phyloP scores from a whole-genome alignment of 176 grass and related monocot species.

The Lolium rigidum region DNA sequence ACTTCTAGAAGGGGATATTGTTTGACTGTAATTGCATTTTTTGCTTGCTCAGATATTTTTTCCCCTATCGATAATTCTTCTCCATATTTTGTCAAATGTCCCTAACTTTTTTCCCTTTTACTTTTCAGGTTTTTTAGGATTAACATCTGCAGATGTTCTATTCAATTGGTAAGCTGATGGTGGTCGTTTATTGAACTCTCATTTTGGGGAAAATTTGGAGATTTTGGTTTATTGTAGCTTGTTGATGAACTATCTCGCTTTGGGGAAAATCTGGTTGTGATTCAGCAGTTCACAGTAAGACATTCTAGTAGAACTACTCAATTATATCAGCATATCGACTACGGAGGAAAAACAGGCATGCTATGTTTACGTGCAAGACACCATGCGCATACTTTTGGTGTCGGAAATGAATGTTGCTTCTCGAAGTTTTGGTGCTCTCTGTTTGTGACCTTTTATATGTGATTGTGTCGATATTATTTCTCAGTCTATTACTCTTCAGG shows the following conservation, averaged over 20 bases:
- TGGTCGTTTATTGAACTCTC: background rate
- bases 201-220: background rate
- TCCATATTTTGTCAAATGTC: background rate
- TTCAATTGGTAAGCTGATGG: background rate
- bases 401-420: background rate
- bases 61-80: background rate
- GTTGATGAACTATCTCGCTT: background rate
- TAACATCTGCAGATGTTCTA: background rate
- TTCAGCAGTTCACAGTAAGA: background rate
- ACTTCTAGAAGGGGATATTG: background rate
- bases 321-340: background rate
- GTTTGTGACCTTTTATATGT: background rate
- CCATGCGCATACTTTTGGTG: background rate
- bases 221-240: background rate
- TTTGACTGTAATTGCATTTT: background rate
- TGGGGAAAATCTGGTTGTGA: background rate
- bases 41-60: background rate
- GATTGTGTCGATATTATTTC: background rate
- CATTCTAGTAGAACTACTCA: background rate
- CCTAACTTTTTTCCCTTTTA: background rate
- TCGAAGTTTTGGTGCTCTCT: background rate
- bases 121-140: background rate
- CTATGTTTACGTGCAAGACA: background rate
- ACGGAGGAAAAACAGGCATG: background rate
- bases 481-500: background rate